Conservation (phyloP, 2,329 filamentous ascomycete genomes). For the Fusarium multiceps region DNA sequence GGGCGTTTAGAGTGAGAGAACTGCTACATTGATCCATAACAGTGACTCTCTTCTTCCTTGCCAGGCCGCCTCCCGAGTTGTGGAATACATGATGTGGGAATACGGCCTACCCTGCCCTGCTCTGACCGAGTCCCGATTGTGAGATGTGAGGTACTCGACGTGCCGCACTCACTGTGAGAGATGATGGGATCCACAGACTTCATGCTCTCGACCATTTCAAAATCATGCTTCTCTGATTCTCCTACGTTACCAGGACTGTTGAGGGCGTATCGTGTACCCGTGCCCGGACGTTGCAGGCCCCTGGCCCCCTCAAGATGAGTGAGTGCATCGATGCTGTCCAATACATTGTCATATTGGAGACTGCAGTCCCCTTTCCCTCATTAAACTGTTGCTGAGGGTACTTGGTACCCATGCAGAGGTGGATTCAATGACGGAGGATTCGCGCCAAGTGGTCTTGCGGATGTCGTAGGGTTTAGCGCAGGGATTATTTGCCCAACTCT, state of each 20-base stretch:
- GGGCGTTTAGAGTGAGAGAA: not conserved
- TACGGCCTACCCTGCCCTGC: conserved; percentile 18
- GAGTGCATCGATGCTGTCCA: conserved; percentile 33
- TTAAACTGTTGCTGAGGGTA: conserved; percentile 30
- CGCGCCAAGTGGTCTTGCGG: conserved; percentile 36
- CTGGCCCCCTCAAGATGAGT: conserved; percentile 27
- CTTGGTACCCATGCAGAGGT: conserved; percentile 35
- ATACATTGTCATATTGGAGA: conserved; percentile 34
- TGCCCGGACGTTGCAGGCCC: conserved; percentile 26
- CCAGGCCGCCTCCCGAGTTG: conserved; percentile 33
- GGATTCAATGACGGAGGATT: conserved; percentile 23
- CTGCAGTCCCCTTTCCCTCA: conserved; percentile 36
- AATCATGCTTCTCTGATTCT: conserved; percentile 30
- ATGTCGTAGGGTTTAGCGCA: conserved; percentile 39
- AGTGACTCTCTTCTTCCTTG: conserved; percentile 27
- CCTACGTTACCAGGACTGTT: conserved; percentile 25
- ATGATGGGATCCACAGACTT: conserved; percentile 32
- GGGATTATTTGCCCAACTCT: conserved; percentile 38
- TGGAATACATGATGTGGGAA: conserved; percentile 34
- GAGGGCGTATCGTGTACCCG: conserved; percentile 24
- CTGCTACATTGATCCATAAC: not conserved
- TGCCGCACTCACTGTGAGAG: conserved; percentile 33
- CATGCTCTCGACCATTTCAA: conserved; percentile 34
- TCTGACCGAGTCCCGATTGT: conserved; percentile 30
- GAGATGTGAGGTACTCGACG: conserved; percentile 35